These are phyloP conservation scores for Chytriomyces sp. DNA, from an alignment of 192 early-diverging fungal species.

Conservation along the genomic window DNA sequence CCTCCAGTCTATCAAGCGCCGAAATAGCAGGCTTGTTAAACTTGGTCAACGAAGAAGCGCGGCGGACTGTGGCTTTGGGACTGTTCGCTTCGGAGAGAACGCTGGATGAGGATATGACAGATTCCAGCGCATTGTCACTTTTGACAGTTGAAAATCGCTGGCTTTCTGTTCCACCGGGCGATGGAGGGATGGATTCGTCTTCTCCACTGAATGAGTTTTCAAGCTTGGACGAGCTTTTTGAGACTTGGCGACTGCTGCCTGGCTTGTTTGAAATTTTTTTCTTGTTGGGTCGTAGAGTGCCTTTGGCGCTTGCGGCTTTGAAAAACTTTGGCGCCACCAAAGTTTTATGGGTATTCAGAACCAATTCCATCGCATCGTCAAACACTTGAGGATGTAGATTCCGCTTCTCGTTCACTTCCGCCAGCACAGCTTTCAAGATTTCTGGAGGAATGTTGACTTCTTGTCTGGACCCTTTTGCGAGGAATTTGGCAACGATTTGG, in stretches of 20 bases:
- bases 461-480: constrained; percentile 9
- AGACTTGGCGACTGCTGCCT: neutral
- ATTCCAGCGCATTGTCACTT: neutral
- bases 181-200: neutral
- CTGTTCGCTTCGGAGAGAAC: neutral
- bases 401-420: constrained; percentile 32
- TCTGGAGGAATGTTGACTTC: constrained; percentile 35
- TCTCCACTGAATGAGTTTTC: neutral
- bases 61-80: neutral
- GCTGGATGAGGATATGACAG: neutral
- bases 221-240: neutral
- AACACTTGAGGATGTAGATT: constrained; percentile 44
- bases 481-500: constrained; percentile 29
- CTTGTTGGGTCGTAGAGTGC: neutral
- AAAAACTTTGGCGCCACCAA: constrained; percentile 35
- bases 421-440: constrained; percentile 17
- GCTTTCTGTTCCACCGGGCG: neutral
- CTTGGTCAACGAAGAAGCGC: constrained; percentile 4
- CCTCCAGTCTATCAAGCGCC: neutral
- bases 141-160: neutral
- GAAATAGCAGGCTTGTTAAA: neutral
- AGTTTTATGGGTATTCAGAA: constrained; percentile 28
- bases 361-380: constrained; percentile 29
- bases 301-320: constrained; percentile 21
- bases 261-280: constrained; percentile 14